Base-by-base conservation (phyloP, 2,329 filamentous ascomycete genomes). In the Orbilia brochopaga region DNA sequence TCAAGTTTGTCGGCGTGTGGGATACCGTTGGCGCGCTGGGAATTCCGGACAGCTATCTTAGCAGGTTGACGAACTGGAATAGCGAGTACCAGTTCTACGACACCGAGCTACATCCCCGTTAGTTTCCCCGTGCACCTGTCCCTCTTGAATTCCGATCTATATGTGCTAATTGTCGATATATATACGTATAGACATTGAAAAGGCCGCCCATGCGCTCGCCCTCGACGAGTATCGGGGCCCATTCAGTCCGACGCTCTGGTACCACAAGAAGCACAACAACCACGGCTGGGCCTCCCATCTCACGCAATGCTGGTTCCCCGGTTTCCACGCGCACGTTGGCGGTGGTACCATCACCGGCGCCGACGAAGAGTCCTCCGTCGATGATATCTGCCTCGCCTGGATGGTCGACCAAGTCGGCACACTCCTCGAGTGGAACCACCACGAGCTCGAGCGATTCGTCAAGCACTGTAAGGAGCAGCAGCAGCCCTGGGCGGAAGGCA, bases 121-220 rank as follows among this genome's bases (percentile, higher is more conserved):
- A n/a, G 59, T 46, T 4, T 35, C 11, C 35, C 15, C 1, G 11
- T 10, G 2, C 21, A 15, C n/a, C 7, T 15, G 0, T 35, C 42
- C n/a, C 19, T 6, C 7, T 50, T 10, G 1, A 17, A 2, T 44
- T 8, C 27, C 24, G 0, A 42, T 4, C 15, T 13, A 13, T 15
- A 42, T 42, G 37, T 42, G 4, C n/a, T 42, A 42, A 42, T 13
- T 2, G 11, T 50, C 55, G 23, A 44, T 27, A 1, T n/a, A 37
- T 1, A 15, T 6, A 13, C 32, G n/a, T 24, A 79, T 82, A 66
- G 80, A 80, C 6, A 82, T 87, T 40, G 81, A 85, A 75, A 81
- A 86, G 75, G 85, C 84, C 0, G 87, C 87, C 74, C 85, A 87
- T 27, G 85, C 85, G 0, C 80, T 87, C 8, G 85, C 85, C 0